Evolutionary conservation across 2,329 filamentous ascomycete genomes (phyloP).

Genomic region (Aspergillus latus): DNA sequence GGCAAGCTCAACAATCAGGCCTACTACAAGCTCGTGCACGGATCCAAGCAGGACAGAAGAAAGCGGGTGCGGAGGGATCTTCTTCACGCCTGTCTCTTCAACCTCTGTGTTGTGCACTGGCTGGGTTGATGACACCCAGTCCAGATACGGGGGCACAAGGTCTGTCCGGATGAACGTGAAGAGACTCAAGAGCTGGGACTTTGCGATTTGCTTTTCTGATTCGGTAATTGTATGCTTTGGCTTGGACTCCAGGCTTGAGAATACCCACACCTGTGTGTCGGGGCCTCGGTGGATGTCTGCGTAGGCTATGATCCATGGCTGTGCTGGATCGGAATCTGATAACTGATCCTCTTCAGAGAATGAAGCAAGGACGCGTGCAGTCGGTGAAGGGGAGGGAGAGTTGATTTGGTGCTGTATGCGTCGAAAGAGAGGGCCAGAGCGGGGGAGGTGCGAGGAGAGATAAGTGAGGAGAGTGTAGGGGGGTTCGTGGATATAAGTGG

Average conservation of each 20-base stretch:
- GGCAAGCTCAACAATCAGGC: conserved; percentile 21
- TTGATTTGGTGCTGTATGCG: conserved; percentile 40
- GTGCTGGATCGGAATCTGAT: background rate
- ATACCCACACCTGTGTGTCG: conserved; percentile 45
- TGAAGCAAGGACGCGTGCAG: conserved; percentile 36
- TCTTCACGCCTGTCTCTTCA: conserved; percentile 2
- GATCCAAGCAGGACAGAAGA: conserved; percentile 38
- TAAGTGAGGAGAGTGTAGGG: conserved; percentile 24
- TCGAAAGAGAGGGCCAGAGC: conserved; percentile 38
- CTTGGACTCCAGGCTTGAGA: conserved; percentile 40
- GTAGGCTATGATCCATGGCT: conserved; percentile 42
- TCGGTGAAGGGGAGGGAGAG: conserved; percentile 32
- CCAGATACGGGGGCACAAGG: conserved; percentile 9
- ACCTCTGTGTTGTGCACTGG: background rate
- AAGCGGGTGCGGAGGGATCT: conserved; percentile 10
- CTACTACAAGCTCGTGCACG: conserved; percentile 36
- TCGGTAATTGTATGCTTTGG: too few relatives aligned
- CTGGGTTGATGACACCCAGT: background rate
- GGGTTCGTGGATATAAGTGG: background rate
- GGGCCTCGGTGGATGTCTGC: conserved; percentile 41
- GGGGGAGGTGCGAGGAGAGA: conserved; percentile 37
- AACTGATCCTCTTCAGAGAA: conserved; percentile 20
- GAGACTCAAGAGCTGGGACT: conserved; percentile 8
- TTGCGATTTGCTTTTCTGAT: background rate
- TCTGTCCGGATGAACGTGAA: conserved; percentile 6